Conservation (phyloP, 192 early-diverging fungal species). For the Mortierella claussenii region DNA sequence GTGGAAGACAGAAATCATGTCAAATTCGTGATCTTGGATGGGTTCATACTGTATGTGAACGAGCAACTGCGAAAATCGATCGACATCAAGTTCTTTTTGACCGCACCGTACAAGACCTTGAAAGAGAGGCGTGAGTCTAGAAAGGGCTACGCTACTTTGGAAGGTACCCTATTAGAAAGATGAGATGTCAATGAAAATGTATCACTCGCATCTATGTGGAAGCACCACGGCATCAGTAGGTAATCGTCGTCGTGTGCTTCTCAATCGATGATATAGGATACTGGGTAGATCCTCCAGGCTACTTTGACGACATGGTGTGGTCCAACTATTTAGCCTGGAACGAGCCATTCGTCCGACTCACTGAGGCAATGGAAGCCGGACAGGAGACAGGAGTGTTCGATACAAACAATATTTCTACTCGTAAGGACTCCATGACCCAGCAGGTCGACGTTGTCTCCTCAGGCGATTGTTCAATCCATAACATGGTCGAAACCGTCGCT, state of each 20-base stretch:
- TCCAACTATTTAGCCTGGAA: constrained; percentile 71
- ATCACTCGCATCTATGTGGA: too few species aligned
- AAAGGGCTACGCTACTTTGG: constrained; percentile 77
- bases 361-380: constrained; percentile 26
- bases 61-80: constrained; percentile 52
- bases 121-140: constrained; percentile 72
- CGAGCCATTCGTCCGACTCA: constrained; percentile 42
- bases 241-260: not conserved
- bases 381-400: constrained; percentile 17
- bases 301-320: constrained; percentile 82
- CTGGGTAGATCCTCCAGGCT: constrained; percentile 81
- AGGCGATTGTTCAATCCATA: constrained; percentile 7
- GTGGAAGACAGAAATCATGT: constrained; percentile 2
- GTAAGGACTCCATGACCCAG: constrained; percentile 24
- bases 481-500: constrained; percentile 28
- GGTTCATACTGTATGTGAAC: constrained; percentile 81
- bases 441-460: constrained; percentile 36
- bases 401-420: not conserved
- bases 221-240: too few species aligned
- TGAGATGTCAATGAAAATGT: too few species aligned
- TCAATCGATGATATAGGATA: constrained; percentile 48
- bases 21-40: constrained; percentile 74
- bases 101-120: constrained; percentile 68
- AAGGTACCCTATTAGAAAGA: constrained; percentile 71
- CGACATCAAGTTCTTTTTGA: constrained; percentile 67